Conservation (phyloP, 176 grass and related monocot genomes). For the Bolboschoenus planiculmis region DNA sequence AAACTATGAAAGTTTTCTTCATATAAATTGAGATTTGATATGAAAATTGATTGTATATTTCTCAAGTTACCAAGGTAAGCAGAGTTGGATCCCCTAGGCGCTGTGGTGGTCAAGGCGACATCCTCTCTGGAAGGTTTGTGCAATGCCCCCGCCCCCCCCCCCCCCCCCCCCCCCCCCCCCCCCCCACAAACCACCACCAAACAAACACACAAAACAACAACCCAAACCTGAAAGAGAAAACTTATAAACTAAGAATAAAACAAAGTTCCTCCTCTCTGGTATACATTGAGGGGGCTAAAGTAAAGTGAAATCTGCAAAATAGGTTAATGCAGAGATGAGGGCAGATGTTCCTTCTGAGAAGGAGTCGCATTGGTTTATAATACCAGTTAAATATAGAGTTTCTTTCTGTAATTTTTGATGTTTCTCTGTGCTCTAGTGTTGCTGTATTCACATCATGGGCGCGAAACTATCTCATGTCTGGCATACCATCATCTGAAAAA, state of each 20-base stretch:
- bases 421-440: slow-evolving; percentile 38
- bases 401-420: slow-evolving; percentile 5
- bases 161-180: neutral
- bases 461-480: slow-evolving; percentile 32
- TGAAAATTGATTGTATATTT: neutral
- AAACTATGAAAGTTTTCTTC: slow-evolving; percentile 13
- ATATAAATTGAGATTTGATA: slow-evolving; percentile 4
- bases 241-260: neutral
- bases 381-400: neutral
- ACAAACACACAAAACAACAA: neutral
- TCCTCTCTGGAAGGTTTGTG: slow-evolving; percentile 87
- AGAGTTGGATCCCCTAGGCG: slow-evolving; percentile 81
- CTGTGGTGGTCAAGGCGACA: slow-evolving; percentile 96
- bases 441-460: slow-evolving; percentile 83
- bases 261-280: neutral
- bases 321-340: neutral
- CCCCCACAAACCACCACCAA: no score
- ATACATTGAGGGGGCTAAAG: neutral
- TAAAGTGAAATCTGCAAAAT: neutral
- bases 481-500: slow-evolving; percentile 34
- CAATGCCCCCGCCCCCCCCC: neutral
- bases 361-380: neutral
- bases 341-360: neutral
- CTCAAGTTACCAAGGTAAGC: slow-evolving; percentile 73
- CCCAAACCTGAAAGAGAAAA: no score